Percentiles rank a stretch among this genome's conserved stretches.
phyloP scores from a whole-genome alignment of 208 protist genomes.

The Trypanosoma mega region DNA sequence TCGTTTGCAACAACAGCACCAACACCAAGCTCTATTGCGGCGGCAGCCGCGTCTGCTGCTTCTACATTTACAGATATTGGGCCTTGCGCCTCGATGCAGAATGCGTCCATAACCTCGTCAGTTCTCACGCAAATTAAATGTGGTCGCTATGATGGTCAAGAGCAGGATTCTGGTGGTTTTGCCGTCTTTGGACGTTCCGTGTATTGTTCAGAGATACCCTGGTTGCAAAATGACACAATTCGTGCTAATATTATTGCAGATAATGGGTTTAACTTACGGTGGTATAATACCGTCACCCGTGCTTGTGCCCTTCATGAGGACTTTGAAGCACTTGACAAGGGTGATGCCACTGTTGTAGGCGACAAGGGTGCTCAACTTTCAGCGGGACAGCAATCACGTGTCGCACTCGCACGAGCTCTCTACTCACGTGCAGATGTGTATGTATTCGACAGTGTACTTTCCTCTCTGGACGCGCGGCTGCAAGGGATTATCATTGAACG shows the following conservation, averaged over 20 bases:
- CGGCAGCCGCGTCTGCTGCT: background rate
- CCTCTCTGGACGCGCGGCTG: conserved; percentile 92
- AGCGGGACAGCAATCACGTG: conserved; percentile 84
- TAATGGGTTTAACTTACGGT: conserved; percentile 37
- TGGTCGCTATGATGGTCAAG: background rate
- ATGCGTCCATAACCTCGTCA: conserved; percentile 6
- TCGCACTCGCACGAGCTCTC: conserved; percentile 80
- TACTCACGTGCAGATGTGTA: conserved; percentile 78
- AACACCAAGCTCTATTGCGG: background rate
- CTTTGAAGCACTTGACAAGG: conserved; percentile 62
- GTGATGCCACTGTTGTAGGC: conserved; percentile 88
- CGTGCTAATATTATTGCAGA: conserved; percentile 94
- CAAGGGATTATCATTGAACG: conserved; percentile 74
- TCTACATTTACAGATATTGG: too few relatives aligned
- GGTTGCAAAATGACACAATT: conserved; percentile 89
- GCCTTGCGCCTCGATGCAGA: too few relatives aligned
- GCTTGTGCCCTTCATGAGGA: conserved; percentile 82
- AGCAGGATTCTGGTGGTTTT: conserved; percentile 44
- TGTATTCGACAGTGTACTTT: conserved; percentile 92
- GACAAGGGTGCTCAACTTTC: conserved; percentile 81
- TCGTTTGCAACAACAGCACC: background rate
- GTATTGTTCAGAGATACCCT: conserved; percentile 89
- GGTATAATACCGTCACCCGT: conserved; percentile 66
- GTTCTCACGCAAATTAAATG: conserved; percentile 17
- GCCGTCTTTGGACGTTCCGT: conserved; percentile 54